Evolutionary conservation across 352 stramenopile species (phyloP), one percentile per base, ranked within the genome.

Genomic region (Globisporangium cederbergense): DNA sequence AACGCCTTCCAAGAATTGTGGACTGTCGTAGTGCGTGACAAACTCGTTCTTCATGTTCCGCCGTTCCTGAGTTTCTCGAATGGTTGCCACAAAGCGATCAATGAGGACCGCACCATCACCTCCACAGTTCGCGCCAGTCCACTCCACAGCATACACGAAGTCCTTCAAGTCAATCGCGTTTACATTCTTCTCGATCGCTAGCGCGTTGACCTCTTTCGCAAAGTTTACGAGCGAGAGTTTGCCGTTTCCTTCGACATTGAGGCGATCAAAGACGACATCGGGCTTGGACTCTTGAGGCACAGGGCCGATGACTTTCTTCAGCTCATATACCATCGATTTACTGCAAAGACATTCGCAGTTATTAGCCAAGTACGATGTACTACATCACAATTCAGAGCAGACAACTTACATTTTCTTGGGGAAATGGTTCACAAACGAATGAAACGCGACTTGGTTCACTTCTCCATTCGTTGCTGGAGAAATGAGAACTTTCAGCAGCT

Each of bases 31-130:
- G 47, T 91, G 81, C 2, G 83, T 94, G 34, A 92, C 69, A 68
- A 90, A 94, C 56, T 91, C 85, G 62, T 81, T 87, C 58, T 91
- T 91, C 85, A 92, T 94, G 64, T 91, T 94, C 61, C 83, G 71
- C 8, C 85, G 81, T 36, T 94, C 83, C 42, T 73, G 71, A 14
- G 82, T 89, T 56, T 90, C 83, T 42, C 83, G 83, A 32, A 92
- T 72, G 4, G 72, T 74, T 13, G 81, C 76, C 18, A 92, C 55
- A 53, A 94, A 94, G 18, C 85, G 78, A 66, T 94, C 85, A 51
- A 94, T 86, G 7, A 94, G 59, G 1, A 94, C 72, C 0, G 74
- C 70, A 16, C 83, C 83, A 60, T 83, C 77, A 0, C 83, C 85
- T 36, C 83, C 79, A 59, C 83, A 94, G 67, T 88, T 81, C n/a